These are phyloP conservation scores for Schwanniomyces polymorphus DNA, from an alignment of 805 yeast species.

Conservation along the genomic window DNA sequence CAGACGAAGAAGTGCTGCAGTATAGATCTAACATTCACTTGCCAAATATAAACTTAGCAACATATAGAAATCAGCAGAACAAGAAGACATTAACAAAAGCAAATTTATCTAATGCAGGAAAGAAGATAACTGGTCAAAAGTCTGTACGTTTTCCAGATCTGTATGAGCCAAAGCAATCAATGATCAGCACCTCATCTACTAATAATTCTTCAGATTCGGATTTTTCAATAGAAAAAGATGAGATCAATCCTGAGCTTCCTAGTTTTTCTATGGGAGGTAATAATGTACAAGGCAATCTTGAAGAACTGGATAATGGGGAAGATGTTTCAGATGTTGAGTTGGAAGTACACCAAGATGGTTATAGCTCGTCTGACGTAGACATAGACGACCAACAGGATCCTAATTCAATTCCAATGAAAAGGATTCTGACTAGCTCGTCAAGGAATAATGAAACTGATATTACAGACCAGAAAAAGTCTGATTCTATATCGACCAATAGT, in stretches of 20 bases:
- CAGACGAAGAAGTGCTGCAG: conserved; percentile 29
- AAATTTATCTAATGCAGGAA: conserved; percentile 28
- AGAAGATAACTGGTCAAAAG: conserved; percentile 15
- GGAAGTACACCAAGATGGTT: not conserved
- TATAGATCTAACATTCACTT: conserved; percentile 28
- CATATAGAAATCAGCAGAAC: conserved; percentile 17
- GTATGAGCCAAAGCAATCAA: conserved; percentile 23
- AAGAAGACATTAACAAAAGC: conserved; percentile 11
- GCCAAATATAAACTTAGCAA: conserved; percentile 25
- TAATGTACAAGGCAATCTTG: conserved; percentile 5
- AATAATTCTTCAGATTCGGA: conserved; percentile 20
- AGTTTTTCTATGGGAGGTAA: conserved; percentile 16
- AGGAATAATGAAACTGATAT: conserved; percentile 19
- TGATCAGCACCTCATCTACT: conserved; percentile 23
- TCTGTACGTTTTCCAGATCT: conserved; percentile 30
- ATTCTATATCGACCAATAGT: conserved; percentile 8
- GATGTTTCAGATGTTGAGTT: conserved; percentile 3
- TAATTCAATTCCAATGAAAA: conserved; percentile 2
- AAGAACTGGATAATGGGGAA: conserved; percentile 11
- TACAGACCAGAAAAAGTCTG: conserved; percentile 17
- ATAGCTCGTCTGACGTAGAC: conserved; percentile 5
- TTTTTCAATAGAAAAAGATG: conserved; percentile 3
- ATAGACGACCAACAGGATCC: conserved; percentile 3
- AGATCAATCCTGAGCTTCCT: conserved; percentile 16
- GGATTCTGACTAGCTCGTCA: conserved; percentile 1